These are phyloP conservation scores for Neofusicoccum sp. DNA, from an alignment of 2,329 filamentous ascomycete species.

Conservation along the genomic window DNA sequence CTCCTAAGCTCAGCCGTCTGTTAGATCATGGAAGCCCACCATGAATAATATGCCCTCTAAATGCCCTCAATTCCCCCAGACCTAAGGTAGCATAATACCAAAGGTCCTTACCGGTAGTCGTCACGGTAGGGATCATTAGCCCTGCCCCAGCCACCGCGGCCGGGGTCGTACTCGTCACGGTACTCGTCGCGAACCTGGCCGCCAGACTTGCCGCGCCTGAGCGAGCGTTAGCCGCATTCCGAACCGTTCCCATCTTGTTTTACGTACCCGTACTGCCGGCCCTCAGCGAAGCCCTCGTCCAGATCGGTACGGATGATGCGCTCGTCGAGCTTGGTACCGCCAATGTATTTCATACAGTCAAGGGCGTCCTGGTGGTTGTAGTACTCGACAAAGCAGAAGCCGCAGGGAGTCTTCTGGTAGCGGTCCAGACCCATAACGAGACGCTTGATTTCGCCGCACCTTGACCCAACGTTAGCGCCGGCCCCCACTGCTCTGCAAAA, in stretches of 20 bases:
- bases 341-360: constrained; percentile 98
- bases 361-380: constrained; percentile 96
- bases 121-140: constrained; percentile 55
- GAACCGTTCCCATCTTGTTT: no score
- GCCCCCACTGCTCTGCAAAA: neutral
- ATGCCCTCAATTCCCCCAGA: neutral
- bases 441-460: constrained; percentile 94
- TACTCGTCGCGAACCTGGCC: constrained; percentile 98
- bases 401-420: constrained; percentile 96
- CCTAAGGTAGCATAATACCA: neutral
- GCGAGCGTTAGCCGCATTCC: constrained; percentile 24
- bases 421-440: constrained; percentile 97
- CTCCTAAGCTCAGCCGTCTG: neutral
- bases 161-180: constrained; percentile 94
- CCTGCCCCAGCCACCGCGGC: constrained; percentile 84
- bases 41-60: neutral
- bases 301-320: constrained; percentile 93
- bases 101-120: constrained; percentile 19
- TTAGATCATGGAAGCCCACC: constrained; percentile 1
- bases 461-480: constrained; percentile 31
- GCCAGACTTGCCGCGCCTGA: constrained; percentile 82
- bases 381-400: constrained; percentile 99
- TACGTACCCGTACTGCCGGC: constrained; percentile 81
- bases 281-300: constrained; percentile 94
- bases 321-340: constrained; percentile 97